Conservation (phyloP, 176 grass and related monocot species). For the Alopecurus myosuroides region DNA sequence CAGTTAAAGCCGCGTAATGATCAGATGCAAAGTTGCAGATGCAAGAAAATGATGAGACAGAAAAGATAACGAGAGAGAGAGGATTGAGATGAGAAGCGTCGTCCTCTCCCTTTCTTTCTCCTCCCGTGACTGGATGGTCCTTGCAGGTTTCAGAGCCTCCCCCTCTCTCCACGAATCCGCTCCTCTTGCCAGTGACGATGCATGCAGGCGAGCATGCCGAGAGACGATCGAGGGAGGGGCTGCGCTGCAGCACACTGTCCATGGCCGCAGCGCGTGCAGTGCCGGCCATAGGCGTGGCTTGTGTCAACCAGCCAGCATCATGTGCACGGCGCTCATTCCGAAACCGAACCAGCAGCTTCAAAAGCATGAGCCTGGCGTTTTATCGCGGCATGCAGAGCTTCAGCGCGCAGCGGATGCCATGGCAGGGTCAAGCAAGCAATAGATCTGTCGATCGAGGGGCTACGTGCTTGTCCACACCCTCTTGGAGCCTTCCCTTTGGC, state of each 20-base stretch:
- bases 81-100: not conserved
- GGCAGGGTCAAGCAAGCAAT: not conserved
- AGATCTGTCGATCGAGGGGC: conserved; percentile 15
- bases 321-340: conserved; percentile 19
- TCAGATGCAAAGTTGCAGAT: not conserved
- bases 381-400: not conserved
- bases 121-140: conserved; percentile 58
- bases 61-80: not conserved
- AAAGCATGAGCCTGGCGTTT: conserved; percentile 48
- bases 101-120: not conserved
- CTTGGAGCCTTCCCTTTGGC: conserved; percentile 35
- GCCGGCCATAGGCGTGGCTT: not conserved
- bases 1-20: not conserved
- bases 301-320: conserved; percentile 14
- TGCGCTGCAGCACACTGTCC: not conserved
- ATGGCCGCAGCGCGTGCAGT: not conserved
- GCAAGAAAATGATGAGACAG: not conserved
- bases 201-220: conserved; percentile 19
- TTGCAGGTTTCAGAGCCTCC: not conserved
- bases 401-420: not conserved
- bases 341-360: conserved; percentile 15
- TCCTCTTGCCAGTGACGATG: conserved; percentile 21
- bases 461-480: conserved; percentile 36
- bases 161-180: conserved; percentile 16
- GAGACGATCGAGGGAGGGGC: not conserved